Conservation (phyloP, 192 early-diverging fungal genomes). For the Tieghemiomyces parasiticus region DNA sequence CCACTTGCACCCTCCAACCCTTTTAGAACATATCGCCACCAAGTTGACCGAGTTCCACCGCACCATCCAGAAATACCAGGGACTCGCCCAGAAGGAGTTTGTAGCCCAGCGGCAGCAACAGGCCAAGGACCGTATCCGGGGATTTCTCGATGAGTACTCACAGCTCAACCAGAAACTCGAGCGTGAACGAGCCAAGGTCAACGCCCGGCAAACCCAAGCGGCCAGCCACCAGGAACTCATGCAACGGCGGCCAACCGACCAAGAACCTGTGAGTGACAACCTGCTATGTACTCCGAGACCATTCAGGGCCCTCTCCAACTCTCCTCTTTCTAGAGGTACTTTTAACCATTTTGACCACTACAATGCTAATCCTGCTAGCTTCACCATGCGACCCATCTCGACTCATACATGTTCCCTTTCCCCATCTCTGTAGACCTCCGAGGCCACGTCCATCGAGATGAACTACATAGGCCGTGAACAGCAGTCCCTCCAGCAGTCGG, state of each 20-base stretch:
- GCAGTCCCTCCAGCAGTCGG: not conserved
- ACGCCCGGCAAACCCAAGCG: not conserved
- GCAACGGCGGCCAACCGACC: not conserved
- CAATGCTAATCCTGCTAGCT: not conserved
- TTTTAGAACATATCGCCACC: too few species aligned
- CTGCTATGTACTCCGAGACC: too few species aligned
- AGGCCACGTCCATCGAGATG: constrained; percentile 6
- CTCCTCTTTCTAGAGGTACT: not conserved
- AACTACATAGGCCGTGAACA: constrained; percentile 2
- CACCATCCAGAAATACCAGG: not conserved
- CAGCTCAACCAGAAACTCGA: not conserved
- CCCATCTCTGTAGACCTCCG: not conserved
- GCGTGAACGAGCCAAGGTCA: not conserved
- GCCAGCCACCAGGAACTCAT: not conserved
- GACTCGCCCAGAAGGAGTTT: not conserved
- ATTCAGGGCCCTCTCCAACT: not conserved
- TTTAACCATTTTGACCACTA: not conserved
- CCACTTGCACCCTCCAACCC: too few species aligned
- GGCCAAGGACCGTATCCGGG: not conserved
- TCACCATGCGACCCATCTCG: too few species aligned
- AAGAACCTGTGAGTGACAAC: too few species aligned
- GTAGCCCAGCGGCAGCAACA: constrained; percentile 1
- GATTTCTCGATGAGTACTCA: not conserved
- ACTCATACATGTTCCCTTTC: too few species aligned
- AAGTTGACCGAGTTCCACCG: not conserved